phyloP scores from a whole-genome alignment of 345 rosid genomes.

The Nasturtium officinale region DNA sequence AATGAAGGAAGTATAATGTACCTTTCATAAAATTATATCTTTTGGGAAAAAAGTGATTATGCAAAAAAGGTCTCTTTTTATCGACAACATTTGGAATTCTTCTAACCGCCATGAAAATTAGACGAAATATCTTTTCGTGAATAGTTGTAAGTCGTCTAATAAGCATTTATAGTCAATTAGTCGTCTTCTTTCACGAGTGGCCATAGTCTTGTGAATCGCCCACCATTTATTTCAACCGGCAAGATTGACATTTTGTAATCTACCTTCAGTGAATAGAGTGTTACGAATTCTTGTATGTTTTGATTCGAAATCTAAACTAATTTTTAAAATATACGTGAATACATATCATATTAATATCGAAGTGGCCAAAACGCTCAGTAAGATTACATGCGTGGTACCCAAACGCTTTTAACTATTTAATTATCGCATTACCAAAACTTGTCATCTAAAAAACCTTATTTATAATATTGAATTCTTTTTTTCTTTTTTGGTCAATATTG shows the following conservation, averaged over 20 bases:
- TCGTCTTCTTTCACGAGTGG: conserved; percentile 7
- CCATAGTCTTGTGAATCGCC: neutral
- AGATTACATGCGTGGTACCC: no score
- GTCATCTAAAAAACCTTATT: neutral
- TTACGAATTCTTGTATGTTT: neutral
- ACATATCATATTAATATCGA: neutral
- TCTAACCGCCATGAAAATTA: neutral
- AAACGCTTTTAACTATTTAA: neutral
- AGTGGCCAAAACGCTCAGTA: neutral
- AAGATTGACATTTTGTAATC: conserved; percentile 8
- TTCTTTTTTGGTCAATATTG: neutral
- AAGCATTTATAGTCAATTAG: neutral
- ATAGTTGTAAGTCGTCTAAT: conserved; percentile 4
- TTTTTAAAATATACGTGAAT: neutral
- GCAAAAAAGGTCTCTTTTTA: neutral
- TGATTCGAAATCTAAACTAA: conserved; percentile 1
- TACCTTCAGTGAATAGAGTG: neutral
- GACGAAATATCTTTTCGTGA: conserved; percentile 23
- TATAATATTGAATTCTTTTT: no score
- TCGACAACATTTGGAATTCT: neutral
- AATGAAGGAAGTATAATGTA: neutral
- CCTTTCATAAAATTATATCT: neutral
- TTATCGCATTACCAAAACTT: neutral
- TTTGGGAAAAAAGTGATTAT: neutral
- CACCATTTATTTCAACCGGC: neutral